phyloP scores from a whole-genome alignment of 75 land plant genomes.

The Pinus taeda region DNA sequence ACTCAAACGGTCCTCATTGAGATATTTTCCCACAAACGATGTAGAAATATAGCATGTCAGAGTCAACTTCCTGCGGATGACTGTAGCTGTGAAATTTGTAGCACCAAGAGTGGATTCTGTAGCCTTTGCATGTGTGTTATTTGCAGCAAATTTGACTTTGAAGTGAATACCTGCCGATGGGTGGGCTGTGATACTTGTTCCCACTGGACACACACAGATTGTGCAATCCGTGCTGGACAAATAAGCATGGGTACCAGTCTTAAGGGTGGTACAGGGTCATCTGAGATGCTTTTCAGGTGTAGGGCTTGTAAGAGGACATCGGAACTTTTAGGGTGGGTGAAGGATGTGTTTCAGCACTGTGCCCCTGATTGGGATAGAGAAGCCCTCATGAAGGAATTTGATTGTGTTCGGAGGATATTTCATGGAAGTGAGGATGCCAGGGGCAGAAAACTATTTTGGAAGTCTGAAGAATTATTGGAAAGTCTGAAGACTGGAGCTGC shows the following conservation, averaged over 20 bases:
- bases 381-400: constrained; percentile 71
- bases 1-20: constrained; percentile 82
- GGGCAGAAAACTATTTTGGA: constrained; percentile 75
- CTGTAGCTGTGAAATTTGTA: constrained; percentile 80
- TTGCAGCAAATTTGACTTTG: constrained; percentile 94
- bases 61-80: constrained; percentile 89
- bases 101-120: constrained; percentile 88
- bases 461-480: constrained; percentile 73
- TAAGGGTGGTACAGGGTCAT: constrained; percentile 36
- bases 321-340: constrained; percentile 93
- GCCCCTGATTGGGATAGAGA: constrained; percentile 80
- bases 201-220: constrained; percentile 98
- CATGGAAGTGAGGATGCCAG: constrained; percentile 73
- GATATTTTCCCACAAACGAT: constrained; percentile 77
- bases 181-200: constrained; percentile 94
- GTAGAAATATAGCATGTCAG: constrained; percentile 90
- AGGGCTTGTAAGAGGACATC: constrained; percentile 87
- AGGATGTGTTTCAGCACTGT: constrained; percentile 90
- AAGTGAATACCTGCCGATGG: constrained; percentile 95
- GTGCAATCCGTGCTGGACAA: constrained; percentile 79
- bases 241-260: constrained; percentile 65
- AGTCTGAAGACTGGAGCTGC: constrained; percentile 60
- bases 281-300: constrained; percentile 87
- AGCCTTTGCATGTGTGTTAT: constrained; percentile 94
- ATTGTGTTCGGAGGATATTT: constrained; percentile 81